Conservation (phyloP, 208 protist species). For the Angomonas ambiguus region DNA sequence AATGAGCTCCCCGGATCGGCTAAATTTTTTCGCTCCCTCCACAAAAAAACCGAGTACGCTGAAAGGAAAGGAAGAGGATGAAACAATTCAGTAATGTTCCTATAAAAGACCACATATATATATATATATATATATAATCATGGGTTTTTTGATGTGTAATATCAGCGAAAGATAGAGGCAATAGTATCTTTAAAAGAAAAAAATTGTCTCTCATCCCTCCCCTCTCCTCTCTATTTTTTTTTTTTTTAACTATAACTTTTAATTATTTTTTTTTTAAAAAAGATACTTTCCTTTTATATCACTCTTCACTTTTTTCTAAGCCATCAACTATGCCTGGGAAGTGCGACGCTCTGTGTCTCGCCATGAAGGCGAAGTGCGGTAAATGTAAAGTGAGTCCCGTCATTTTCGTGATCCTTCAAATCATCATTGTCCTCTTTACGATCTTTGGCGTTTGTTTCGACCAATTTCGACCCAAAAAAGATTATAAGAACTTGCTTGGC, state of each 20-base stretch:
- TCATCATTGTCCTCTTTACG: neutral
- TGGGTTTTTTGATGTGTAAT: no score
- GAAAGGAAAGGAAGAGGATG: neutral
- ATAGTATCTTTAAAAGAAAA: no score
- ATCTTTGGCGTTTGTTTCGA: neutral
- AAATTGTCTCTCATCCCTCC: no score
- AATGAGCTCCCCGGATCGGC: neutral
- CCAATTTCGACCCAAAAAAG: slow-evolving; percentile 1
- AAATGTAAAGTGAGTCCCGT: neutral
- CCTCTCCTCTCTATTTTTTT: slow-evolving; percentile 16
- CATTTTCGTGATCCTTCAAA: neutral
- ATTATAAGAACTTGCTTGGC: neutral
- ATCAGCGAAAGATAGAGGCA: no score
- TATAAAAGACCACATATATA: no score
- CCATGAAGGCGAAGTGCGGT: neutral
- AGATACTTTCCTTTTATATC: neutral
- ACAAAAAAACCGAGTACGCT: neutral
- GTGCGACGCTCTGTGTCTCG: neutral
- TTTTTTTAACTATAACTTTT: slow-evolving; percentile 14
- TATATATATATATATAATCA: no score
- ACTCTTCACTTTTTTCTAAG: neutral
- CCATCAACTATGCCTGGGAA: neutral
- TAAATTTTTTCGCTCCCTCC: neutral
- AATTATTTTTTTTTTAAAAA: slow-evolving; percentile 2
- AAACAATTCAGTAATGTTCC: slow-evolving; percentile 1